These are phyloP conservation scores for Eucalyptus decipiens DNA, from an alignment of 345 rosid genomes.

Conservation along the genomic window DNA sequence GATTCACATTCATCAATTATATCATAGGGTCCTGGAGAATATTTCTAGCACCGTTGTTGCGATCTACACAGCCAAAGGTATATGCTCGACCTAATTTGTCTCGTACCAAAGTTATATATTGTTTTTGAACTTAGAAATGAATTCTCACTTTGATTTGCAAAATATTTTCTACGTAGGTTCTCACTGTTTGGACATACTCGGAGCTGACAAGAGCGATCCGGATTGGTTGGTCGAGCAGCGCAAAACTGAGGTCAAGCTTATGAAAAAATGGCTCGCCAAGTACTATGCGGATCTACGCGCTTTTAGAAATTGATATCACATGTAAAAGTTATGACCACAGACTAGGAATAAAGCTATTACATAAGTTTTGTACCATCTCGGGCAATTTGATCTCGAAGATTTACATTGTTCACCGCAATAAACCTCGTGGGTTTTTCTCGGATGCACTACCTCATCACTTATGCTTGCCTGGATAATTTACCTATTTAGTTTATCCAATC, in stretches of 20 bases:
- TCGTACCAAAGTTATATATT: neutral
- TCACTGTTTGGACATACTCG: constrained; percentile 13
- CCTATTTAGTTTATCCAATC: neutral
- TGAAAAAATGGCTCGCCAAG: constrained; percentile 1
- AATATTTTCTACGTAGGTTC: constrained; percentile 5
- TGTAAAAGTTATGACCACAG: neutral
- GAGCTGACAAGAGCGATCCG: neutral
- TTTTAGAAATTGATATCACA: neutral
- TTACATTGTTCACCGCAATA: neutral
- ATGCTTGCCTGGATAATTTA: neutral
- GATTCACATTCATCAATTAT: neutral
- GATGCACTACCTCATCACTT: neutral
- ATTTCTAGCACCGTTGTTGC: constrained; percentile 21
- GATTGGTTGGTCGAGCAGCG: constrained; percentile 17
- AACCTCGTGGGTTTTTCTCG: neutral
- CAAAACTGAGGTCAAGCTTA: neutral
- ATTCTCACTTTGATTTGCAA: neutral
- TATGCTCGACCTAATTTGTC: neutral
- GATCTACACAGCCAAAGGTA: constrained; percentile 16
- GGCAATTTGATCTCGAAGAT: neutral
- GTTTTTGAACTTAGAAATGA: neutral
- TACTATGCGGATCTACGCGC: constrained; percentile 1
- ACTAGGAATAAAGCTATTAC: neutral
- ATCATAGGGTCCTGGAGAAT: constrained; percentile 20
- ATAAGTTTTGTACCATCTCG: neutral